Base-by-base conservation (phyloP, 352 stramenopile genomes). In the Globisporangium sylvaticum region DNA sequence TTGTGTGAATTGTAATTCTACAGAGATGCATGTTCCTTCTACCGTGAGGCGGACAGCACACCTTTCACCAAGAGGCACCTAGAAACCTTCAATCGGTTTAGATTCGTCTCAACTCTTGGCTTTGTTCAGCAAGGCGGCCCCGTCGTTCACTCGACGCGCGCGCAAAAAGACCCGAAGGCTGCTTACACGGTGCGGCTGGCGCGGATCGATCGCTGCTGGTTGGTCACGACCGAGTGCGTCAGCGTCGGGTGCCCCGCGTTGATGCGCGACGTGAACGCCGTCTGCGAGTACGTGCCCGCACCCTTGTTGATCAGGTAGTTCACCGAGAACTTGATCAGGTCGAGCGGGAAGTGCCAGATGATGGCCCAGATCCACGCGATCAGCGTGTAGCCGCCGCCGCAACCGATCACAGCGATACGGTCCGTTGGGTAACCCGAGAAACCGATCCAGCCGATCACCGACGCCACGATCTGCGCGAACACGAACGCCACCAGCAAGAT, bases 201-300 rank as follows among this genome's bases (percentile, higher is more conserved):
- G 44, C 83, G 83, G 65, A 89, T 87, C 57, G 80, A 88, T 50
- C 82, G 78, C 76, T 84, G 78, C 69, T 79, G 69, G 72, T 73
- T 87, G 25, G 80, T 86, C 58, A 89, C 81, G 14, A 76, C 75
- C 34, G 74, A 84, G 75, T 90, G 80, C 55, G 76, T 69, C 59
- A 90, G 76, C 59, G 81, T 85, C 63, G 83, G 83, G 71, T 92
- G 83, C 46, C 83, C 83, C 0, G 81, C 82, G 70, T 90, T 92
- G 67, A 92, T 92, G 70, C 83, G 80, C 67, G 84, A 80, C 58
- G 77, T 87, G 69, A 91, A 91, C 57, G 83, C 83, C 70, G 80
- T 87, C 62, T 77, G 72, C 34, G 57, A 69, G 71, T 91, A 91
- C 64, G 79, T 83, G 55, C 74, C 67, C 22, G 42, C 27, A 14